Conservation (phyloP, 139 green algal species). For the Diplosphaera chodatii region DNA sequence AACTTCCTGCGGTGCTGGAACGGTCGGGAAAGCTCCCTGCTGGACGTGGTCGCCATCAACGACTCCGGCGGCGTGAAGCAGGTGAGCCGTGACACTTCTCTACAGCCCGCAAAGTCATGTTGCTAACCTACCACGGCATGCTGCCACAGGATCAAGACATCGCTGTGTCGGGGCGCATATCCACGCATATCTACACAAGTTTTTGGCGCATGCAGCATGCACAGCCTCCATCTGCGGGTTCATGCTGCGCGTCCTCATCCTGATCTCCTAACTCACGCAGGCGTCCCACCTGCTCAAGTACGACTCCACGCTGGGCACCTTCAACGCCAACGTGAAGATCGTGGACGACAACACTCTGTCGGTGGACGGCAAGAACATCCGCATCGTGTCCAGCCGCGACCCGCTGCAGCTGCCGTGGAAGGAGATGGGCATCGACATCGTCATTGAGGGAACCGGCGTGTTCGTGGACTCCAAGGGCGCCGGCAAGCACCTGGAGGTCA, state of each 20-base stretch:
- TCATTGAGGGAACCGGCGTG: slow-evolving; percentile 97
- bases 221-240: too few species aligned
- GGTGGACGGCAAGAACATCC: slow-evolving; percentile 93
- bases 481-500: slow-evolving; percentile 82
- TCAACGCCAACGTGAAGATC: slow-evolving; percentile 89
- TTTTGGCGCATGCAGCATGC: too few species aligned
- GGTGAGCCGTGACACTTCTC: background rate
- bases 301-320: slow-evolving; percentile 96
- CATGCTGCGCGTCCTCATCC: background rate
- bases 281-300: slow-evolving; percentile 99
- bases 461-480: slow-evolving; percentile 86
- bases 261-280: slow-evolving; percentile 39
- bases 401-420: slow-evolving; percentile 91
- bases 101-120: too few species aligned
- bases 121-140: too few species aligned
- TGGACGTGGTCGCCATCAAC: slow-evolving; percentile 94
- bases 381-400: slow-evolving; percentile 91
- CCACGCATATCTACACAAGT: too few species aligned
- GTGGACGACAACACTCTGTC: slow-evolving; percentile 83
- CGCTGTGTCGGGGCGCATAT: too few species aligned
- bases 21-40: slow-evolving; percentile 53
- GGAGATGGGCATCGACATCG: slow-evolving; percentile 85
- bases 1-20: slow-evolving; percentile 88
- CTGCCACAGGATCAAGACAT: too few species aligned
- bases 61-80: slow-evolving; percentile 91